Evolutionary conservation across 495 filamentous ascomycete species (phyloP).

Genomic region (Trypethelium eluteriae): DNA sequence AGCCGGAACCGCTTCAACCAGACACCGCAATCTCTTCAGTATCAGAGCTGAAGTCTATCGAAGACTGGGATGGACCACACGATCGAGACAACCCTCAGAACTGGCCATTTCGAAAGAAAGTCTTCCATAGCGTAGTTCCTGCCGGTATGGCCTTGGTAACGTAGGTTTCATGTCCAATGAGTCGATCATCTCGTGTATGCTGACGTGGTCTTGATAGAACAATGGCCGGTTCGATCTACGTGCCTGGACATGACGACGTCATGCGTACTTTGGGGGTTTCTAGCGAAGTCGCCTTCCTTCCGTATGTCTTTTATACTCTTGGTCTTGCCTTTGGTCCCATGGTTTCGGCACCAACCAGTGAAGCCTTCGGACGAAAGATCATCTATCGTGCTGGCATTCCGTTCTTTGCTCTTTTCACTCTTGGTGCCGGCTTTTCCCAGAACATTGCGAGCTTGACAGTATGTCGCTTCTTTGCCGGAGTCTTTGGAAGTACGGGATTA

Average conservation of each 20-base stretch:
- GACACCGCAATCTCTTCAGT: no score
- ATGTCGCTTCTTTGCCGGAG: conserved; percentile 20
- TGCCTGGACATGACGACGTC: conserved; percentile 11
- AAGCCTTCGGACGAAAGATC: conserved; percentile 16
- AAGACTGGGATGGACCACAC: conserved; percentile 32
- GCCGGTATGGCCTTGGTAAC: conserved; percentile 13
- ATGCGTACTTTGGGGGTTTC: conserved; percentile 9
- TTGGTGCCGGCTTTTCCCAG: conserved; percentile 24
- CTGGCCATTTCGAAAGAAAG: conserved; percentile 28
- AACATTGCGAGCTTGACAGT: conserved; percentile 16
- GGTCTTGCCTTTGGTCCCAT: conserved; percentile 19
- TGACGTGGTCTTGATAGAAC: conserved; percentile 11
- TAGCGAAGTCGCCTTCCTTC: conserved; percentile 16
- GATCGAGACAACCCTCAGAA: conserved; percentile 38
- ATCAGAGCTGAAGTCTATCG: conserved; percentile 1
- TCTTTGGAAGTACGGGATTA: conserved; percentile 19
- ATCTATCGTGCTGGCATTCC: conserved; percentile 19
- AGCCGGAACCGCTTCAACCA: no score
- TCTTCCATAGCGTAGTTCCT: conserved; percentile 26
- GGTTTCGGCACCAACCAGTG: conserved; percentile 16
- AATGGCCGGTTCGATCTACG: conserved; percentile 19
- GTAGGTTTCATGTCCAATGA: conserved; percentile 2
- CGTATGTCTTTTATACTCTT: conserved; percentile 19
- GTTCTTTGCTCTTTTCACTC: conserved; percentile 16
- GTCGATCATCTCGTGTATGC: conserved; percentile 1